Percentiles rank a stretch among this genome's conserved stretches.
These are phyloP conservation scores for Hymenoscyphus scutula DNA, from an alignment of 2,329 filamentous ascomycete species.

Conservation along the genomic window DNA sequence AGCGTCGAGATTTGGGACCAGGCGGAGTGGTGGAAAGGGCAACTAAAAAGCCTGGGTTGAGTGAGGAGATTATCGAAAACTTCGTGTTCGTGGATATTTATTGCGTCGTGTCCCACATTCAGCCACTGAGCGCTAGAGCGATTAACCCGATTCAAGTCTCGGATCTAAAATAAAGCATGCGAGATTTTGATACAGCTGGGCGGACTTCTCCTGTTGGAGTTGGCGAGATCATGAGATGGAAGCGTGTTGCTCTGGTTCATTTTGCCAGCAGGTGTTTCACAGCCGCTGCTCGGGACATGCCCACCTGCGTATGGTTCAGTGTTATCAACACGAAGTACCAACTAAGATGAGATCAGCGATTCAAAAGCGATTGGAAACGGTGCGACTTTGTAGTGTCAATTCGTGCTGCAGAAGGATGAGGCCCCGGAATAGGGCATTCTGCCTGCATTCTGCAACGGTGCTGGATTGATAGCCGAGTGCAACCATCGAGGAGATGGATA, in stretches of 20 bases:
- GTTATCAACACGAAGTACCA: not conserved
- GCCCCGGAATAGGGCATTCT: constrained; percentile 23
- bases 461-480: constrained; percentile 22
- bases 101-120: constrained; percentile 1
- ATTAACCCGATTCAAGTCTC: not conserved
- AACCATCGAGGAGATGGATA: constrained; percentile 21
- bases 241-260: constrained; percentile 3
- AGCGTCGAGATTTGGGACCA: not conserved
- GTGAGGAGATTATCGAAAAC: not conserved
- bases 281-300: constrained; percentile 11
- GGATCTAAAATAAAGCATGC: not conserved
- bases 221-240: constrained; percentile 4
- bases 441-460: constrained; percentile 20
- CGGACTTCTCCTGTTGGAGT: not conserved
- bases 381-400: not conserved
- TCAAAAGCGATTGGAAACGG: constrained; percentile 13
- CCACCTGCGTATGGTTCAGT: constrained; percentile 10
- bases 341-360: constrained; percentile 22
- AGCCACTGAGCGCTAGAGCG: not conserved
- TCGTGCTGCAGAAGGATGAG: constrained; percentile 18
- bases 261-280: constrained; percentile 15
- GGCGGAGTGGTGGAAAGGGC: constrained; percentile 1
- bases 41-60: not conserved
- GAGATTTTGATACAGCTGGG: not conserved
- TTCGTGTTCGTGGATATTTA: too few relatives aligned